A percentile compares a stretch with the other conserved stretches of the same genome.
Evolutionary conservation across 2,329 filamentous ascomycete genomes (phyloP).

Genomic region (Pezicula radicicola): DNA sequence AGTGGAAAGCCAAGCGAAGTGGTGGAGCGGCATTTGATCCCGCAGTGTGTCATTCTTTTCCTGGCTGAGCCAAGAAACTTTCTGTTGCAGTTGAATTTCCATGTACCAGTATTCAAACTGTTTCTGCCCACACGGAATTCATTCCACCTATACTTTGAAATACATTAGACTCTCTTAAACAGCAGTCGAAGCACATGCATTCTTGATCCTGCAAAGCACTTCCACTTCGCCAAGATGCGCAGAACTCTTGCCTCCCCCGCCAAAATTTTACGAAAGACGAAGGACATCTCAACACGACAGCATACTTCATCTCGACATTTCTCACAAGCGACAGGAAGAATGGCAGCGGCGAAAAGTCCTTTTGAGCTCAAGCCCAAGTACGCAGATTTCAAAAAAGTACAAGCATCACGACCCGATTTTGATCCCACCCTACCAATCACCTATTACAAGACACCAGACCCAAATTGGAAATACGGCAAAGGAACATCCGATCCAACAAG

Average conservation of each 20-base stretch:
- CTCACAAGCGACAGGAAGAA: background rate
- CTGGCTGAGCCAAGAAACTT: background rate
- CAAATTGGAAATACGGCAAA: constrained; percentile 45
- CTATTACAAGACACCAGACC: constrained; percentile 41
- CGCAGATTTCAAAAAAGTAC: constrained; percentile 49
- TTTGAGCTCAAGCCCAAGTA: background rate
- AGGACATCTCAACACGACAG: background rate
- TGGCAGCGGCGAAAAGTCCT: background rate
- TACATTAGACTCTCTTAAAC: background rate
- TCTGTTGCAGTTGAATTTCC: background rate
- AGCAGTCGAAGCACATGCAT: background rate
- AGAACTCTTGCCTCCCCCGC: background rate
- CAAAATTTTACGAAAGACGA: background rate
- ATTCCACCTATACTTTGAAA: background rate
- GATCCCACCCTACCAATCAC: constrained; percentile 30
- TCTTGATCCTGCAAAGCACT: background rate
- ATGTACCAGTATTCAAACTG: background rate
- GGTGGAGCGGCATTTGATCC: background rate
- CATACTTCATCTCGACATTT: background rate
- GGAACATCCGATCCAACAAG: constrained; percentile 24
- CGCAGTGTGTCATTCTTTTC: background rate
- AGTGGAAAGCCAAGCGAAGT: background rate
- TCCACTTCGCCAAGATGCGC: background rate
- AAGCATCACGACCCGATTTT: constrained; percentile 44
- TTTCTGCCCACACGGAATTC: background rate